These are phyloP conservation scores for Pezizomycotina sp. DNA, from an alignment of 2,329 filamentous ascomycete genomes.

Conservation along the genomic window DNA sequence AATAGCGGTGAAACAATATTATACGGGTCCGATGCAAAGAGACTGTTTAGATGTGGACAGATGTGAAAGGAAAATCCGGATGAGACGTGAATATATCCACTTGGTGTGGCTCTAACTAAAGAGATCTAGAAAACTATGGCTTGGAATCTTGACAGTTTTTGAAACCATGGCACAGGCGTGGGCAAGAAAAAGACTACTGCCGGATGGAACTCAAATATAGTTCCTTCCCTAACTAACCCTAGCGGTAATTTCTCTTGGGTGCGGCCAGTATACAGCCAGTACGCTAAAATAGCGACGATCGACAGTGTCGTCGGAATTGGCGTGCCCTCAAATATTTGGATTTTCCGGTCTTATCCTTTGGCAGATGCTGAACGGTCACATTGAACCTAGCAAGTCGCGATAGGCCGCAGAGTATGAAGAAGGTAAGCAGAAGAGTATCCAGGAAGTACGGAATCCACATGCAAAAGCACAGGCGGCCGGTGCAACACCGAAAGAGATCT, in stretches of 20 bases:
- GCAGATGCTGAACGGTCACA: slow-evolving; percentile 74
- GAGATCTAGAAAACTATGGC: slow-evolving; percentile 33
- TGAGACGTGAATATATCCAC: too few relatives aligned
- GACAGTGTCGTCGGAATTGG: slow-evolving; percentile 82
- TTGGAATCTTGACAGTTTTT: slow-evolving; percentile 86
- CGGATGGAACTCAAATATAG: slow-evolving; percentile 67
- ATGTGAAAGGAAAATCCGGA: too few relatives aligned
- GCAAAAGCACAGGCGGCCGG: slow-evolving; percentile 78
- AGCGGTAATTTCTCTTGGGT: slow-evolving; percentile 61
- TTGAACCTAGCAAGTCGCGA: slow-evolving; percentile 94
- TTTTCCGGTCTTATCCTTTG: slow-evolving; percentile 84
- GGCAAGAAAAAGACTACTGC: slow-evolving; percentile 63
- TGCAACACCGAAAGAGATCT: slow-evolving; percentile 83
- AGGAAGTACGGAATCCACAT: slow-evolving; percentile 69
- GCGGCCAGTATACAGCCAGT: slow-evolving; percentile 71
- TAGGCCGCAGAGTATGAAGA: slow-evolving; percentile 89
- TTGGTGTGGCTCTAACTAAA: too few relatives aligned
- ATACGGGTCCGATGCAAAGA: too few relatives aligned
- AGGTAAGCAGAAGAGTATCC: slow-evolving; percentile 63
- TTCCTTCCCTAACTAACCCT: slow-evolving; percentile 51
- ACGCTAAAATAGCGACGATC: slow-evolving; percentile 71
- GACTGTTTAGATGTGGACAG: too few relatives aligned
- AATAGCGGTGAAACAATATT: too few relatives aligned
- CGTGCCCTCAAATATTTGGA: slow-evolving; percentile 92
- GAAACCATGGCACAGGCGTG: slow-evolving; percentile 91